Conservation (phyloP, 176 grass and related monocot species). For the Oryza punctata region DNA sequence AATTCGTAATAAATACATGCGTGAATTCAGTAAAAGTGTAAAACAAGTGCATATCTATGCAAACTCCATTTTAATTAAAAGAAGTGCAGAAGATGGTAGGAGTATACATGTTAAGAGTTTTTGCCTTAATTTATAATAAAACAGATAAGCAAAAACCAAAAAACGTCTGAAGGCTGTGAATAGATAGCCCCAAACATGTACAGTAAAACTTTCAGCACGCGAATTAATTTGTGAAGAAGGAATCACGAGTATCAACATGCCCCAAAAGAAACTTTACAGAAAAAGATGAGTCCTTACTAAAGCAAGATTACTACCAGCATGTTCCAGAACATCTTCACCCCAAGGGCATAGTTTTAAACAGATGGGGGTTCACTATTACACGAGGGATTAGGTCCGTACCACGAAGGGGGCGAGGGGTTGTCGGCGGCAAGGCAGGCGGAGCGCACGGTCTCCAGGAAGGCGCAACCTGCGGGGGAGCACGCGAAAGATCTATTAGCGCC, state of each 20-base stretch:
- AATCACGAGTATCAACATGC: not conserved
- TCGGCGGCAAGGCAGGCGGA: conserved; percentile 51
- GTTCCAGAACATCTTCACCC: not conserved
- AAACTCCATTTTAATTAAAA: not conserved
- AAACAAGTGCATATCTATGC: not conserved
- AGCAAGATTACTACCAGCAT: not conserved
- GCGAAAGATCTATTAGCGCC: conserved; percentile 22
- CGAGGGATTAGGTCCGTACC: conserved; percentile 41
- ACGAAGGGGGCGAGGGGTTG: conserved; percentile 55
- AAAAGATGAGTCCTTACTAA: not conserved
- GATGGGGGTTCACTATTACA: not conserved
- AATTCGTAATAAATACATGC: not conserved
- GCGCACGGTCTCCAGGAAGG: conserved; percentile 83
- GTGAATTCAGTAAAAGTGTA: not conserved
- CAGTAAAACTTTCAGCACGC: not conserved
- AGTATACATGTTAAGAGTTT: not conserved
- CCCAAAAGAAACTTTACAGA: not conserved
- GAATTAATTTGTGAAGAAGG: not conserved
- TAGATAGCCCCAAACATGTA: not conserved
- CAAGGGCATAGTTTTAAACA: not conserved
- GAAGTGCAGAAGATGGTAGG: not conserved
- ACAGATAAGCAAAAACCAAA: not conserved
- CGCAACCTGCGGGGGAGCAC: conserved; percentile 42
- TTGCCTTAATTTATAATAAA: not conserved
- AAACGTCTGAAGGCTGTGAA: not conserved